Percentiles rank a stretch among this genome's conserved stretches.
phyloP scores from a whole-genome alignment of 106 monocot genomes.

The Gastrodia elata region DNA sequence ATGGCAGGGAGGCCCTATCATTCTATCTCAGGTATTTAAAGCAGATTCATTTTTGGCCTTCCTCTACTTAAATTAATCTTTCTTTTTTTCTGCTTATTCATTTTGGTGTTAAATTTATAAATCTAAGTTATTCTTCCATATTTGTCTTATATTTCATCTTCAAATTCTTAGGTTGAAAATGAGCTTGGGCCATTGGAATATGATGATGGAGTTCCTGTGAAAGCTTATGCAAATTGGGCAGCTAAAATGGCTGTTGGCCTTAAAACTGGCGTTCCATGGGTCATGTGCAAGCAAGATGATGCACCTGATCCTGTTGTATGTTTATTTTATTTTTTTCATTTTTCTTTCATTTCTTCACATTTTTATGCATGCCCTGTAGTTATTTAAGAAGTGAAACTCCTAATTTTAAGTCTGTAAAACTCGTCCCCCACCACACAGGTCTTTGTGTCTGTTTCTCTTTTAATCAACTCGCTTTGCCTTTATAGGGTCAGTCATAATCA shows the following conservation, averaged over 20 bases:
- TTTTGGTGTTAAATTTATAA: background rate
- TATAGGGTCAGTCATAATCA: background rate
- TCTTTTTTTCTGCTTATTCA: background rate
- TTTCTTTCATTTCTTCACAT: background rate
- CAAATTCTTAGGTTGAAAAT: conserved; percentile 63
- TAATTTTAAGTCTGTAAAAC: background rate
- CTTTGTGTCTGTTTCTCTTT: no score
- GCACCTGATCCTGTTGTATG: conserved; percentile 97
- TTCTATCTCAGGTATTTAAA: conserved; percentile 63
- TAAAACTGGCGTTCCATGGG: conserved; percentile 85
- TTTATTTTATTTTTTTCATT: background rate
- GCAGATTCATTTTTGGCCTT: background rate
- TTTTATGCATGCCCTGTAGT: background rate
- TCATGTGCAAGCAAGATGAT: conserved; percentile 98
- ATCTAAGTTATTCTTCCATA: background rate
- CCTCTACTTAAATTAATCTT: no score
- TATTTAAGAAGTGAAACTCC: background rate
- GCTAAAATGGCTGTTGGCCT: conserved; percentile 81
- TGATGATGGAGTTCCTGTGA: conserved; percentile 40
- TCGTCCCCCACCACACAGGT: background rate
- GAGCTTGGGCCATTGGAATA: conserved; percentile 81
- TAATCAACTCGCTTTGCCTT: no score
- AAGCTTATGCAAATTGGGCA: conserved; percentile 67
- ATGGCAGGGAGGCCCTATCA: conserved; percentile 90
- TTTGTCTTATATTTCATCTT: background rate